Base-by-base conservation (phyloP, 306 rosid species). In the Casuarina equisetifolia region DNA sequence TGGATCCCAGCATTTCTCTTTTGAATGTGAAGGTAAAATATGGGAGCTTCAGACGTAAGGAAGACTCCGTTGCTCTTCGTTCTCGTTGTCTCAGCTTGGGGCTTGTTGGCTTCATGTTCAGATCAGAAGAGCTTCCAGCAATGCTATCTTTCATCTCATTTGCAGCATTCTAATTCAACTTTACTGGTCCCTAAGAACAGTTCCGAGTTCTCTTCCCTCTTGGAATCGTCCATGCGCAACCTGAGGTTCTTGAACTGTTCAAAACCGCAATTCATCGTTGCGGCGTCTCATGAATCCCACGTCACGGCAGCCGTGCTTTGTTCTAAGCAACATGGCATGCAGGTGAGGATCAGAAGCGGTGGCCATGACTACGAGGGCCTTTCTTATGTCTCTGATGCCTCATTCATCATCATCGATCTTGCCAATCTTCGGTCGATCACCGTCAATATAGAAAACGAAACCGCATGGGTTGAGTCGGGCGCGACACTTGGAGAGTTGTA, bases 301-400 rank as follows among this genome's bases (percentile, higher is more conserved):
- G 46, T 63, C 69, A 44, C 13, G 13, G 69, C 69, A 38, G 69
- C 69, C 44, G 2, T 63, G 16, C 36, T 63, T 63, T 63, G 69
- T 63, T 63, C 69, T 1, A 63, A 63, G 69, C 13, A 38, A 63
- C 9, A 63, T 13, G 69, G 42, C 25, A 15, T 63, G 69, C 25
- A 63, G 15, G 46, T 63, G 15, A 63, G 69, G 3, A 39, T 63
- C 44, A 44, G 69, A 38, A 63, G 69, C 0, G 69, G 69, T 3
- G 69, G 69, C 44, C 69, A 63, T 63, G 69, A 63, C 46, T 63
- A 63, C 42, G 69, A 63, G 69, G 69, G 69, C 25, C 19, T 63
- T 63, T 63, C 46, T 39, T 63, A 63, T 63, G 69, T 63, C 15
- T 63, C 69, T 63, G 19, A 38, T 15, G 46, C 38, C 38, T 46